Evolutionary conservation across 192 early-diverging fungal genomes (phyloP).

Genomic region (Piromyces sp.): DNA sequence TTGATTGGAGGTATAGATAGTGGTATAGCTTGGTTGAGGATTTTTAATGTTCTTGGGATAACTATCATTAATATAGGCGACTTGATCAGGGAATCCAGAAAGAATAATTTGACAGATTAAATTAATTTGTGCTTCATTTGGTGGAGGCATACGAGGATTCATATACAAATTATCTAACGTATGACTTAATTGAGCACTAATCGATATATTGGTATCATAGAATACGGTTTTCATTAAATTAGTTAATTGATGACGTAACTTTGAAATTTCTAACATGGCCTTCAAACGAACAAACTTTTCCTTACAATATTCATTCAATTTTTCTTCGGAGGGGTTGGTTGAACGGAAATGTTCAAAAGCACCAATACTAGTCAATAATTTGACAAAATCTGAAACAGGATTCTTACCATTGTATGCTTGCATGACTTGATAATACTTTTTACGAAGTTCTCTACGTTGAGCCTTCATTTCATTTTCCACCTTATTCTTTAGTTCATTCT

Average conservation of each 20-base stretch:
- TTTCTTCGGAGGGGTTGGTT: constrained; percentile 12
- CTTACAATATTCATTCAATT: constrained; percentile 41
- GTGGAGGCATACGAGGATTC: constrained; percentile 49
- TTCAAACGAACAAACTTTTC: constrained; percentile 72
- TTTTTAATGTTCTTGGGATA: neutral
- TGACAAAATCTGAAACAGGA: constrained; percentile 70
- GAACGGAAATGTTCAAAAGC: constrained; percentile 44
- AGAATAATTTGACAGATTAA: constrained; percentile 74
- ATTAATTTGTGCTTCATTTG: constrained; percentile 25
- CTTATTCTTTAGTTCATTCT: constrained; percentile 26
- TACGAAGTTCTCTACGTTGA: constrained; percentile 28
- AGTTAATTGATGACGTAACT: constrained; percentile 16
- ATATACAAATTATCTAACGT: constrained; percentile 26
- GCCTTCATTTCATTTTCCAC: constrained; percentile 42
- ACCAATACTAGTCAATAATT: constrained; percentile 71
- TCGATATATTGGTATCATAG: constrained; percentile 11
- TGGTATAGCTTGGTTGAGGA: neutral
- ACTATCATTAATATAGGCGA: constrained; percentile 38
- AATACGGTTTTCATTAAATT: constrained; percentile 13
- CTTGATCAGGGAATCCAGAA: constrained; percentile 75
- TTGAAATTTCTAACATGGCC: constrained; percentile 38
- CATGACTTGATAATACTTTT: constrained; percentile 47
- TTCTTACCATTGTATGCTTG: constrained; percentile 54
- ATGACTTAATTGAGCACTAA: constrained; percentile 41
- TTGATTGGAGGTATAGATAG: neutral